Evolutionary conservation across 2,329 filamentous ascomycete species (phyloP), one percentile per base, ranked within the genome.

Genomic region (Colletotrichum incanum): DNA sequence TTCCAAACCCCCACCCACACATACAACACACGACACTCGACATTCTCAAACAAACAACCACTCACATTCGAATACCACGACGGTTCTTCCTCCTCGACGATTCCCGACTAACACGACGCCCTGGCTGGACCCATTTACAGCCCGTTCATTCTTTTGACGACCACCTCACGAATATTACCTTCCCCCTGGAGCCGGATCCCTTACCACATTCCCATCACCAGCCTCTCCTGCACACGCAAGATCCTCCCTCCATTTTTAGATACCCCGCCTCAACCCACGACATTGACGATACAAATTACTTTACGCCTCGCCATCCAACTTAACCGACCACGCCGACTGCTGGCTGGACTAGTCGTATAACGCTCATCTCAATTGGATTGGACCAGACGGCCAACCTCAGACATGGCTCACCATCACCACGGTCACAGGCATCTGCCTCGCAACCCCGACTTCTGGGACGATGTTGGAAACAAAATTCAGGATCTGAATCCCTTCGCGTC

Each of bases 81-180:
- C 66, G 56, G 11, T 37, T 5, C 47, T 56, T 49, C 31, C 26
- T 58, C 58, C 34, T 50, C 71, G 56, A 66, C 54, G 26, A 18
- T 20, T 54, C 23, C 55, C 20, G 64, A 61, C 12, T 56, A 71
- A 16, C 41, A 28, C 58, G 58, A 67, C 56, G 55, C 55, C 61
- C 71, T 67, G 71, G 71, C 55, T 58, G 65, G 65, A 49, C 39
- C 39, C 45, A n/a, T 43, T n/a, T 31, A 34, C 67, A 67, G 41
- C 71, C 61, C 34, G 41, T 71, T 71, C 71, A 67, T 73, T 73
- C 71, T 71, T 73, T 73, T 62, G 41, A 71, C 71, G 31, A 61
- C 41, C 37, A 20, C 34, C 60, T 52, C 47, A 65, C 70, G 65
- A 70, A 47, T 41, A 47, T 16, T 26, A 34, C 52, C 41, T 47